Base-by-base conservation (phyloP, 2,329 filamentous ascomycete species). In the Epichloe festucae region DNA sequence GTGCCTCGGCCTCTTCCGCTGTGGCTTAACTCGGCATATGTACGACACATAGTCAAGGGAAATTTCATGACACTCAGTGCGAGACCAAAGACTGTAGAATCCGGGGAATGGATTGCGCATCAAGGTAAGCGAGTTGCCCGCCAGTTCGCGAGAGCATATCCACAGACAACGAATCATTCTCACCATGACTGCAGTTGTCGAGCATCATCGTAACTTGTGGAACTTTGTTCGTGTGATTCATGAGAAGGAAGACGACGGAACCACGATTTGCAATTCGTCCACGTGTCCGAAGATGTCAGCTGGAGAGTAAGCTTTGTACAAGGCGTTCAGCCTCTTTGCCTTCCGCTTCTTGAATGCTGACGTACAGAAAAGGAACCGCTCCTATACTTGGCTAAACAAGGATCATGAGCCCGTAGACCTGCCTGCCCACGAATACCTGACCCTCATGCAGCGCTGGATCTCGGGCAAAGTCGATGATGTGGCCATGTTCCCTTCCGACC, bases 51-150 rank as follows among this genome's bases (percentile, higher is more conserved):
- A 57, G 90, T 96, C 63, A 94, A 91, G 73, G 91, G 91, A 53
- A 97, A 96, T 72, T 96, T 96, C 66, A 88, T 95, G 84, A 96
- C 91, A 12, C 72, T 97, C 54, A 94, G 90, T 61, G 89, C 89
- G 46, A 85, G 90, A 64, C 91, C 91, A n/a, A 90, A 91, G 72
- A 90, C 93, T 52, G 87, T 96, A 46, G 91, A 96, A 62, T 82
- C 88, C 64, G 91, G 89, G 58, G 91, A 97, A 70, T 97, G 91
- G 91, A 78, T 96, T 59, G 90, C 91, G 55, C 89, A 96, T 68
- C 91, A 96, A 76, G 84, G 91, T 95, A 76, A 64, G 71, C n/a
- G 7, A 6, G 8, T n/a, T 42, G 2, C n/a, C 39, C 55, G 12
- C n/a, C 11, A 8, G 15, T 40, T 17, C 36, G 11, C n/a, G 34